Evolutionary conservation across 2,329 filamentous ascomycete genomes (phyloP).

Genomic region (Clonostachys chloroleuca): DNA sequence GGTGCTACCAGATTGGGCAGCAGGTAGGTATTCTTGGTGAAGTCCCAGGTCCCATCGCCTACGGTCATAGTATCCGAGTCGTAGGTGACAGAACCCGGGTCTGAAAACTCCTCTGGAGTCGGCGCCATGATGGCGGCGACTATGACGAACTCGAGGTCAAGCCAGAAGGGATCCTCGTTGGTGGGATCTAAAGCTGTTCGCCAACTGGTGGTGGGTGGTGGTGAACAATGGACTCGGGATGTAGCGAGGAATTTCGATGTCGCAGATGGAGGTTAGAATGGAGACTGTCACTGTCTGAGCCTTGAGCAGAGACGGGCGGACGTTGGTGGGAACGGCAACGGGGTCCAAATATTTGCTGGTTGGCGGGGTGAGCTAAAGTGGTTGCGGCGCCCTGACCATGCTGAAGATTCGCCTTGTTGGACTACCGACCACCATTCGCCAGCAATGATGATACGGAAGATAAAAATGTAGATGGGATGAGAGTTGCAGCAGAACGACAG

Average conservation of each 20-base stretch:
- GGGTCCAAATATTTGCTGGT: too few relatives aligned
- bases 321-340: too few relatives aligned
- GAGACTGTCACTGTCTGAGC: not conserved
- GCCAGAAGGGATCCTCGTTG: too few relatives aligned
- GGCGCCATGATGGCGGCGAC: slow-evolving; percentile 52
- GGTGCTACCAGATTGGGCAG: slow-evolving; percentile 72
- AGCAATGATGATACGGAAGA: too few relatives aligned
- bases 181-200: too few relatives aligned
- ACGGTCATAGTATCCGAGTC: slow-evolving; percentile 70
- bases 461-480: not conserved
- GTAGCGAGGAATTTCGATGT: not conserved
- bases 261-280: not conserved
- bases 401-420: too few relatives aligned
- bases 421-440: too few relatives aligned
- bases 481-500: not conserved
- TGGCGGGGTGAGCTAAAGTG: too few relatives aligned
- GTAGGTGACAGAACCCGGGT: slow-evolving; percentile 70
- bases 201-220: too few relatives aligned
- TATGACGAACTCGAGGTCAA: not conserved
- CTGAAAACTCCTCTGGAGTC: slow-evolving; percentile 55
- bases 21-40: slow-evolving; percentile 70
- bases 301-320: not conserved
- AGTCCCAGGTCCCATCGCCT: slow-evolving; percentile 82
- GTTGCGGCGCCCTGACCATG: too few relatives aligned
- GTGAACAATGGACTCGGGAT: not conserved